Evolutionary conservation across 1,284 basidiomycete genomes (phyloP), one percentile per base, ranked within the genome.

Genomic region (Cutaneotrichosporon dermatis): DNA sequence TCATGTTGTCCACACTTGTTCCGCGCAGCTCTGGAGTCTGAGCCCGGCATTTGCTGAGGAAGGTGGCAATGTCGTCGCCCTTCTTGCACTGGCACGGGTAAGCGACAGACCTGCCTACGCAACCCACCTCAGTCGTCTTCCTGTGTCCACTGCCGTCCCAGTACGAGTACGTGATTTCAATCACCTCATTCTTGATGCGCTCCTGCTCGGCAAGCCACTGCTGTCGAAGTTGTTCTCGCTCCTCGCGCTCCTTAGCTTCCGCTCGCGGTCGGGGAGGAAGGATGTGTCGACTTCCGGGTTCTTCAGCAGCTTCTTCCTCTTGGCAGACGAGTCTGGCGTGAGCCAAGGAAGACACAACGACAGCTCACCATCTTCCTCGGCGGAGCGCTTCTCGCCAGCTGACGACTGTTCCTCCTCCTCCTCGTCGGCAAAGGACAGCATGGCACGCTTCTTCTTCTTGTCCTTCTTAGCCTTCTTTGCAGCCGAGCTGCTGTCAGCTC

Each of bases 101-200:
- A 3, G 9, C 1, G 2, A 5, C 51, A 2, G 13, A n/a, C 7
- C 44, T 12, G 25, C 10, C 43, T 43, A 25, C 25, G 25, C 25
- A 13, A 82, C 89, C 77, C 73, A 95, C 94, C 69, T 82, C 83
- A 13, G 96, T 94, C 40, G 86, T 88, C 80, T 95, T 97, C 45
- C 95, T 83, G 79, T 99, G 96, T 0, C 96, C 96, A 69, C 88
- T 93, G 4, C 95, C 95, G 73, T 99, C 95, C 96, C 96, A 99
- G 78, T 88, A 99, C 0, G 92, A 96, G 74, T 98, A 99, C 0
- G 88, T 72, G 52, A 77, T 72, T 63, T 76, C 72, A 40, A 76
- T 70, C 1, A 61, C 61, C 51, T 76, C 74, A 35, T 64, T 55
- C 59, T 76, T 76, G n/a, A 72, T 70, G 34, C 63, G 54, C 56